phyloP scores from a whole-genome alignment of 2,329 filamentous ascomycete genomes.

The Pseudopithomyces chartarum region DNA sequence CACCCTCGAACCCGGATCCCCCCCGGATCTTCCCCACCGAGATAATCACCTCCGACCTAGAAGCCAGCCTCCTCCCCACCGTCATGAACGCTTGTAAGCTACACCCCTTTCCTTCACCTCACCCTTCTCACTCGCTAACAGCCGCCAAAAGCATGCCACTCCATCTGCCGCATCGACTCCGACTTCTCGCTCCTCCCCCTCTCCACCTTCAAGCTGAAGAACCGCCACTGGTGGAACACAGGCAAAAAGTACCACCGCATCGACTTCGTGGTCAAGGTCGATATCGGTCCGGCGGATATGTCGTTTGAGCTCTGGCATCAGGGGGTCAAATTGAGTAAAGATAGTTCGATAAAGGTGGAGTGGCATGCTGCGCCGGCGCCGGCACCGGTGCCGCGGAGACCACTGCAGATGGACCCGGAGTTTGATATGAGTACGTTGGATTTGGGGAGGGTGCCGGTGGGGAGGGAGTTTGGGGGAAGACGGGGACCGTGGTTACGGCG shows the following conservation, averaged over 20 bases:
- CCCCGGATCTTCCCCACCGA: conserved; percentile 29
- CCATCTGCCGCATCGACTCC: conserved; percentile 24
- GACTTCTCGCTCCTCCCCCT: conserved; percentile 21
- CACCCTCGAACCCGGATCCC: conserved; percentile 12
- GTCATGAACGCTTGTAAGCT: conserved; percentile 16
- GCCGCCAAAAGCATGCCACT: conserved; percentile 16
- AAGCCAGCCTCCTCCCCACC: conserved; percentile 17
- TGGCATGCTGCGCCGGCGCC: conserved; percentile 21
- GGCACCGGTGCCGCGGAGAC: neutral
- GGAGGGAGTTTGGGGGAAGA: neutral
- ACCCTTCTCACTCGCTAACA: neutral
- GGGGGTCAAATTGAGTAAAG: conserved; percentile 23
- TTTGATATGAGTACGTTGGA: neutral
- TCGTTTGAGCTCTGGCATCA: conserved; percentile 28
- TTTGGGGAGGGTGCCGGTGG: neutral
- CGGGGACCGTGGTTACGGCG: neutral
- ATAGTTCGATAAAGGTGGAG: conserved; percentile 27
- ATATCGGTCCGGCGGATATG: conserved; percentile 24
- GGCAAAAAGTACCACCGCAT: conserved; percentile 25
- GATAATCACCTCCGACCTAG: conserved; percentile 22
- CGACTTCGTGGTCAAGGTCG: conserved; percentile 25
- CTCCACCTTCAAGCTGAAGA: conserved; percentile 25
- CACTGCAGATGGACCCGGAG: neutral
- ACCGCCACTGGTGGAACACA: conserved; percentile 27
- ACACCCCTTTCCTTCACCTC: neutral